Percentiles rank a stretch among this genome's conserved stretches.
Evolutionary conservation across 495 filamentous ascomycete genomes (phyloP).

Genomic region (Aspergillus leporis): DNA sequence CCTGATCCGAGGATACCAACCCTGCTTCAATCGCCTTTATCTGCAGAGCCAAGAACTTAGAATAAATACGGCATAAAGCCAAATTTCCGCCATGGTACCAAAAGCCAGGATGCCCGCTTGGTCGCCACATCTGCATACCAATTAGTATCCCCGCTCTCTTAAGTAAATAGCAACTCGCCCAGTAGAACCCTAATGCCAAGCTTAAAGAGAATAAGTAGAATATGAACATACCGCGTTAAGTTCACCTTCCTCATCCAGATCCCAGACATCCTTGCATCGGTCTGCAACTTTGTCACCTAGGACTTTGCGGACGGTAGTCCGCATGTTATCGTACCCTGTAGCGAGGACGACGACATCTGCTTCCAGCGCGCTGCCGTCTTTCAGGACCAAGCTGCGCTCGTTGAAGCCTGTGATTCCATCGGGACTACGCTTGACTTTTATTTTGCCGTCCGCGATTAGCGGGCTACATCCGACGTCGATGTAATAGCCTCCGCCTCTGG

Average conservation of each 20-base stretch:
- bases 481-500: conserved; percentile 75
- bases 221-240: conserved; percentile 43
- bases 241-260: conserved; percentile 77
- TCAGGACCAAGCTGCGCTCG: conserved; percentile 55
- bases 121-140: conserved; percentile 61
- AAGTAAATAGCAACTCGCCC: background rate
- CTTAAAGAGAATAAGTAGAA: background rate
- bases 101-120: conserved; percentile 69
- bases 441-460: conserved; percentile 73
- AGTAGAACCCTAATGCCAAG: no score
- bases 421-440: conserved; percentile 69
- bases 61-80: conserved; percentile 70
- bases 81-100: conserved; percentile 84
- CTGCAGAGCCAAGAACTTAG: conserved; percentile 70
- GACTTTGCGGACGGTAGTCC: conserved; percentile 57
- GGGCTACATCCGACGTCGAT: conserved; percentile 73
- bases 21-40: conserved; percentile 68
- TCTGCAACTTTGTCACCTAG: conserved; percentile 71
- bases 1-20: conserved; percentile 8
- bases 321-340: conserved; percentile 83
- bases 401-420: conserved; percentile 60
- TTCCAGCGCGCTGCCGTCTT: conserved; percentile 63
- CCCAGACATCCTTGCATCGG: conserved; percentile 72
- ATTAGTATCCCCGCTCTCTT: conserved; percentile 12
- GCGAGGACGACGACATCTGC: conserved; percentile 81